These are phyloP conservation scores for Apophysomyces sp. DNA, from an alignment of 371 early-diverging fungal species.

Conservation along the genomic window DNA sequence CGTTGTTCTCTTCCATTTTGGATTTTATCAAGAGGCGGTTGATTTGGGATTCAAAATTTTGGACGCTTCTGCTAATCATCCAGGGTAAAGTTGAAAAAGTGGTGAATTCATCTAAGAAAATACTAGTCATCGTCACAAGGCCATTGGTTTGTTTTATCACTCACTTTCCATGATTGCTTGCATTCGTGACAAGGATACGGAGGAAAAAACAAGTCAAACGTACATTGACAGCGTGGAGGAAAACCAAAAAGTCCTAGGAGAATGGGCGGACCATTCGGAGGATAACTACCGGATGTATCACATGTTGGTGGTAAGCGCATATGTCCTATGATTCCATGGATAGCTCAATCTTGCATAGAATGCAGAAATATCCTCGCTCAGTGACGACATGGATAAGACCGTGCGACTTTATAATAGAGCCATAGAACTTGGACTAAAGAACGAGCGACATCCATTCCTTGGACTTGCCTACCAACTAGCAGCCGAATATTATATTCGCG, in stretches of 20 bases:
- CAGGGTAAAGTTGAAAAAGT: slow-evolving; percentile 19
- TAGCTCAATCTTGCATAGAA: slow-evolving; percentile 13
- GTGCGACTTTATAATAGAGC: slow-evolving; percentile 26
- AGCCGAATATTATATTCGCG: slow-evolving; percentile 28
- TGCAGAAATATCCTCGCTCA: slow-evolving; percentile 31
- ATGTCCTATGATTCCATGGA: background rate
- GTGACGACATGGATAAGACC: slow-evolving; percentile 6
- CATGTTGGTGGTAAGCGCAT: slow-evolving; percentile 30
- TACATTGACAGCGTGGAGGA: slow-evolving; percentile 18
- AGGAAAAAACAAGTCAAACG: slow-evolving; percentile 15
- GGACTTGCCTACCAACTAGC: slow-evolving; percentile 30
- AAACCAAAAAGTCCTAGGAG: slow-evolving; percentile 19
- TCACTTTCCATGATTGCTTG: slow-evolving; percentile 34
- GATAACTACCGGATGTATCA: slow-evolving; percentile 40
- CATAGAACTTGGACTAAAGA: slow-evolving; percentile 22
- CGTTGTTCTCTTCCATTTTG: slow-evolving; percentile 43
- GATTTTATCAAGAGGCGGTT: slow-evolving; percentile 34
- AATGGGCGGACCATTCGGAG: slow-evolving; percentile 32
- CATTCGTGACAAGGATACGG: slow-evolving; percentile 21
- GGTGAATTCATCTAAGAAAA: background rate
- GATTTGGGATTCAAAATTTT: slow-evolving; percentile 35
- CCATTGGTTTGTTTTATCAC: slow-evolving; percentile 44
- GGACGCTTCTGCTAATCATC: slow-evolving; percentile 25
- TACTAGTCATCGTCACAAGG: slow-evolving; percentile 34
- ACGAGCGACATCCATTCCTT: slow-evolving; percentile 30